Base-by-base conservation (phyloP, 2,329 filamentous ascomycete genomes). In the Pyrenophora graminea region DNA sequence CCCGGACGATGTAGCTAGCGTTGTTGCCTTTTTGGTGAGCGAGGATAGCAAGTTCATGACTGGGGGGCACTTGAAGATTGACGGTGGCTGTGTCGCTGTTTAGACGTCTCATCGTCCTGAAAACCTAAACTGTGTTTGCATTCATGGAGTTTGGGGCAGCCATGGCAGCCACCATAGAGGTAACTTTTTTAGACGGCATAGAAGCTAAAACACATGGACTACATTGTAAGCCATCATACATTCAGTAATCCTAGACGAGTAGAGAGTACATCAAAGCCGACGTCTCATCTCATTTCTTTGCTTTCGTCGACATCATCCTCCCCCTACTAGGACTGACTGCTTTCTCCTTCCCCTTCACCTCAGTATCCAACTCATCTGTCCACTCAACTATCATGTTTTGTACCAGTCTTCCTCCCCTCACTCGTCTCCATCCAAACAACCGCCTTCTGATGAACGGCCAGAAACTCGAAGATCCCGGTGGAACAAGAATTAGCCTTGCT, bases 31-130 rank as follows among this genome's bases (percentile, higher is more conserved):
- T 51, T 55, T 76, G 51, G 73, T 66, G 9, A 74, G 73, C 48
- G 65, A 72, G 21, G 73, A 76, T 53, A 70, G 71, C 13, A 68
- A 67, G 48, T 75, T 75, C 38, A 68, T 76, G 60, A 74, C 72
- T 4, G 73, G 73, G 19, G 67, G 67, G 3, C 59, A 63, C 39
- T 50, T 71, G 58, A 71, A 71, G 57, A 63, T 71, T 47, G 68
- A 71, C 39, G 69, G 69, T 7, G 69, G 69, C 10, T 63, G 66
- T 39, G 61, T 70, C 15, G 64, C 61, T 48, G 57, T 62, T 7
- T 62, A 74, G 25, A 30, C 18, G 18, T 27, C 7, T 18, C 15
- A 42, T 19, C 30, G 37, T 23, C 27, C 38, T 27, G 55, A 45
- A 45, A 12, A 17, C 25, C 21, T 48, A 32, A 47, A 38, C 19